These are phyloP conservation scores for Gnomoniopsis smithogilvyi DNA, from an alignment of 2,329 filamentous ascomycete genomes.

Conservation along the genomic window DNA sequence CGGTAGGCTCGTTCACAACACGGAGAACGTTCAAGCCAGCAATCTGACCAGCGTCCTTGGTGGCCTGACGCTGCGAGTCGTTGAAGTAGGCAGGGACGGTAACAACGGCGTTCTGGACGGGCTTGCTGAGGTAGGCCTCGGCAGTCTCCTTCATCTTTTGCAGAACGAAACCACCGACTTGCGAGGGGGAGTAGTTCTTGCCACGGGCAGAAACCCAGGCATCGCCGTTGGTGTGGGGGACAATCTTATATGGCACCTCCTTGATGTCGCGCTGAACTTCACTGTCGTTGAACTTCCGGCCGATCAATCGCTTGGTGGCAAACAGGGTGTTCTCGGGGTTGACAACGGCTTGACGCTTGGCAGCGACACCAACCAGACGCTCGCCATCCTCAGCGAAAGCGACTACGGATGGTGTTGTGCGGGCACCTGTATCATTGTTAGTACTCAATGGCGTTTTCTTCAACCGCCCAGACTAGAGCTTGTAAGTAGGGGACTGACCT, in stretches of 20 bases:
- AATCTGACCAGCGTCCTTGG: constrained; percentile 97
- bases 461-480: not conserved
- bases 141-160: constrained; percentile 99
- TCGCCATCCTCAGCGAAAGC: constrained; percentile 95
- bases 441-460: not conserved
- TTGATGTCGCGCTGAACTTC: constrained; percentile 97
- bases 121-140: constrained; percentile 86
- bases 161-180: constrained; percentile 93
- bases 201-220: constrained; percentile 93
- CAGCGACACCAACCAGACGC: constrained; percentile 92
- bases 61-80: constrained; percentile 95
- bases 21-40: constrained; percentile 93
- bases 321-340: constrained; percentile 99
- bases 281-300: constrained; percentile 89
- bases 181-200: constrained; percentile 96
- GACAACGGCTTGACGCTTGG: constrained; percentile 96
- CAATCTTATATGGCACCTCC: constrained; percentile 98
- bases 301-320: constrained; percentile 97
- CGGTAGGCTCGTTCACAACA: constrained; percentile 97
- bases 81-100: constrained; percentile 99
- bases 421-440: constrained; percentile 57
- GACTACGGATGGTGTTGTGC: constrained; percentile 91
- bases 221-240: constrained; percentile 94
- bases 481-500: constrained; percentile 50
- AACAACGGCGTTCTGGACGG: constrained; percentile 92